phyloP scores from a whole-genome alignment of 345 rosid species.

The Odontarrhena argentea region DNA sequence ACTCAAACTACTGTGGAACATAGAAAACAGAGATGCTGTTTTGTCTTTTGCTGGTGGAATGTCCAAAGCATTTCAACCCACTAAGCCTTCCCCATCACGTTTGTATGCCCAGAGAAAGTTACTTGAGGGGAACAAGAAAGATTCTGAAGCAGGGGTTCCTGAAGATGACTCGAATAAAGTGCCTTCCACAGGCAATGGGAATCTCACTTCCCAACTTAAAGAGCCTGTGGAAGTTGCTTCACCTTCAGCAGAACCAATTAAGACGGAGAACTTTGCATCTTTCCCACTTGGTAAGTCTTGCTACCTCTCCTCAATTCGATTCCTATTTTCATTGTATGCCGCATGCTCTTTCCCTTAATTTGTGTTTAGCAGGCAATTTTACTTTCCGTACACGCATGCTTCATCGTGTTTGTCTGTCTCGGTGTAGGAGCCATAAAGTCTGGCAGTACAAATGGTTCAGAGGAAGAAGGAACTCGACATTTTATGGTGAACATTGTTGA shows the following conservation, averaged over 20 bases:
- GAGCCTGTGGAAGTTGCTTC: constrained; percentile 51
- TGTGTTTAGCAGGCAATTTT: neutral
- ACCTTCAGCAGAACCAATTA: constrained; percentile 48
- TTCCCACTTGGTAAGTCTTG: constrained; percentile 56
- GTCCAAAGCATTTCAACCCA: constrained; percentile 86
- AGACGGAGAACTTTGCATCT: constrained; percentile 50
- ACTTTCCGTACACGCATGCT: neutral
- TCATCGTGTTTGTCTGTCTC: constrained; percentile 29
- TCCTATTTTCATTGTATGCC: neutral
- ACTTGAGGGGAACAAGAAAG: constrained; percentile 62
- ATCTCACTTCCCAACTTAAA: constrained; percentile 43
- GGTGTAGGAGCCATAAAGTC: constrained; percentile 49
- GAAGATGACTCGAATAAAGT: constrained; percentile 46
- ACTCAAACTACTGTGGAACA: constrained; percentile 79
- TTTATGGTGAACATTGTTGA: constrained; percentile 95
- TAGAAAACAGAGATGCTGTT: constrained; percentile 91
- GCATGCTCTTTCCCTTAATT: neutral
- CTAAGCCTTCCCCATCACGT: constrained; percentile 90
- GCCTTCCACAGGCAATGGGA: constrained; percentile 36
- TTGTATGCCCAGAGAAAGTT: constrained; percentile 85
- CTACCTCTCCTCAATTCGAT: constrained; percentile 1
- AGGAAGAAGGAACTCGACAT: constrained; percentile 81
- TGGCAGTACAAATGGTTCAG: constrained; percentile 55
- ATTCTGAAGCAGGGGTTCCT: constrained; percentile 46
- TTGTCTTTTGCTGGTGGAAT: constrained; percentile 88